Base-by-base conservation (phyloP, 768 basidiomycete genomes). In the Lactifluus rugatus region DNA sequence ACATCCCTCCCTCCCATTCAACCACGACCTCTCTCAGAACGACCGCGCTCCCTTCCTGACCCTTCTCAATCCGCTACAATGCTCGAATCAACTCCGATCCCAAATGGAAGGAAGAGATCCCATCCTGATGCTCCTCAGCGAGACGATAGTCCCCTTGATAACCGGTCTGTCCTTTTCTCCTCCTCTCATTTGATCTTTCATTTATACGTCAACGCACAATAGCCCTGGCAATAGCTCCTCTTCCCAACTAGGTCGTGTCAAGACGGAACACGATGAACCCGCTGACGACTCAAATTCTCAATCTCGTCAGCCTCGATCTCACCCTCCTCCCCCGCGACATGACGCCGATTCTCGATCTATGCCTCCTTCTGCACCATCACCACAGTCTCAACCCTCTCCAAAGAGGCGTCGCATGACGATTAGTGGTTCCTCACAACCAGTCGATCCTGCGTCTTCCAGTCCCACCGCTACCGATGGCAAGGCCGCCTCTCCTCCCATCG, bases 321-420 rank as follows among this genome's bases (percentile, higher is more conserved):
- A 56, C 21, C 54, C 53, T 4, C 34, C 54, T 13, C 53, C 42
- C 16, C 36, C 42, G 17, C 58, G 44, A 34, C 58, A 50, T 26
- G 58, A 60, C 28, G 26, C 58, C 44, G 54, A 46, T 56, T 51
- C 58, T 48, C 58, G 58, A 21, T 47, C 58, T 32, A 55, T 56
- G 26, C 58, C 58, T 5, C 34, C 48, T 26, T 59, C 68, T 42
- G 49, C 44, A 50, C 57, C 60, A 2, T 52, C 62, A 5, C 28
- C 50, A 13, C 48, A 57, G 17, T 52, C 63, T 11, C 64, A 64
- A 16, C 56, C 62, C 10, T 31, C 67, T 14, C 69, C 74, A 26
- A 85, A 86, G 78, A 83, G 78, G 62, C 82, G 87, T 62, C 82
- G 87, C 45, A 81, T 85, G 59, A 88, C 87, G 42, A 75, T 86